Percentiles rank a stretch among this genome's conserved stretches.
These are phyloP conservation scores for Suhomyces kilbournensis DNA, from an alignment of 805 yeast species.

Conservation along the genomic window DNA sequence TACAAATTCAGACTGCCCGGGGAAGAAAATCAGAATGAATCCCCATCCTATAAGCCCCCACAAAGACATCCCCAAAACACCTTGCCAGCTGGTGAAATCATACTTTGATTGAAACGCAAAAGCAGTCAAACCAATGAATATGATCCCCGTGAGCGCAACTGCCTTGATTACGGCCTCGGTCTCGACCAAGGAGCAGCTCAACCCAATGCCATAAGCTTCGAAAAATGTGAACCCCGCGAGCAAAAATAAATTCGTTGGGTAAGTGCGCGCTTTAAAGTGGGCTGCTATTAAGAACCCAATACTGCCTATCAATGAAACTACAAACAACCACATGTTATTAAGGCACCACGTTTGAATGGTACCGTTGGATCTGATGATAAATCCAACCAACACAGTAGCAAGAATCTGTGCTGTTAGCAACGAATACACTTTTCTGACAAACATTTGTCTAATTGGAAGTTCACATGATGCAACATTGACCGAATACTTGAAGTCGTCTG, in stretches of 20 bases:
- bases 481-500: slow-evolving; percentile 81
- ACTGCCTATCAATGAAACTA: slow-evolving; percentile 55
- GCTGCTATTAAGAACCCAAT: slow-evolving; percentile 66
- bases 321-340: slow-evolving; percentile 55
- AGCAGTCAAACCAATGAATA: slow-evolving; percentile 72
- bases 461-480: slow-evolving; percentile 77
- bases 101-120: slow-evolving; percentile 78
- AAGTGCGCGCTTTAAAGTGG: slow-evolving; percentile 57
- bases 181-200: slow-evolving; percentile 61
- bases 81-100: slow-evolving; percentile 69
- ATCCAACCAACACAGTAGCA: slow-evolving; percentile 58
- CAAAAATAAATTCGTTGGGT: slow-evolving; percentile 63
- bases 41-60: slow-evolving; percentile 74
- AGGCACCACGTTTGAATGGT: slow-evolving; percentile 53
- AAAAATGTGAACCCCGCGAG: slow-evolving; percentile 66
- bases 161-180: slow-evolving; percentile 68
- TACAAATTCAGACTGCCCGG: slow-evolving; percentile 47
- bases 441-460: slow-evolving; percentile 68
- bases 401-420: slow-evolving; percentile 63
- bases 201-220: slow-evolving; percentile 72
- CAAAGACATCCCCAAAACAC: slow-evolving; percentile 50
- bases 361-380: slow-evolving; percentile 44
- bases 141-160: slow-evolving; percentile 58
- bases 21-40: slow-evolving; percentile 64
- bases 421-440: slow-evolving; percentile 76